Conservation (phyloP, 2,329 filamentous ascomycete species). For the Botrytis medusae region DNA sequence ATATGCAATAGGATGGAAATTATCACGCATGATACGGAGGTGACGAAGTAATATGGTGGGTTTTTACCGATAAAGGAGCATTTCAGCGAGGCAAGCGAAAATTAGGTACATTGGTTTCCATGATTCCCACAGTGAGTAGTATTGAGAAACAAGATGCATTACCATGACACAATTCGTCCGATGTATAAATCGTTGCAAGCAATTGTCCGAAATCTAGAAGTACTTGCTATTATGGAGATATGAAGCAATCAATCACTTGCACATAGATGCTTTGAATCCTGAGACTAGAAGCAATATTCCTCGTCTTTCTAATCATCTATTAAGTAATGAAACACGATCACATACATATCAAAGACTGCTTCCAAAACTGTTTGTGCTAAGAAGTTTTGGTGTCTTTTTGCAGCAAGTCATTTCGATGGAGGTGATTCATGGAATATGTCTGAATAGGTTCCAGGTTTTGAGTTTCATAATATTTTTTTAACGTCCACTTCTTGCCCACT, state of each 20-base stretch:
- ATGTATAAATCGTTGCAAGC: neutral
- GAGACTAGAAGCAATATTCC: neutral
- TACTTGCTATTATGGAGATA: neutral
- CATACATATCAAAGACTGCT: neutral
- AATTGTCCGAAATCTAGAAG: neutral
- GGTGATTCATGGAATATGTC: neutral
- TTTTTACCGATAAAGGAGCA: conserved; percentile 22
- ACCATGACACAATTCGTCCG: neutral
- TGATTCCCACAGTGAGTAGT: conserved; percentile 21
- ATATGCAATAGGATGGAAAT: conserved; percentile 43
- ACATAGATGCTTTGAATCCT: conserved; percentile 1
- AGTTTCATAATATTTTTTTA: neutral
- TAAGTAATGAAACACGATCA: neutral
- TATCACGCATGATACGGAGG: conserved; percentile 11
- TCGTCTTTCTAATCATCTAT: neutral
- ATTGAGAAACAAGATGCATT: conserved; percentile 15
- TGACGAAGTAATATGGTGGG: conserved; percentile 16
- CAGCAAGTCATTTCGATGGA: neutral
- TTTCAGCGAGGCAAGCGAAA: conserved; percentile 21
- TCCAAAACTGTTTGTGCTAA: neutral
- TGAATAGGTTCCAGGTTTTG: neutral
- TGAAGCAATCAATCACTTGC: conserved; percentile 6
- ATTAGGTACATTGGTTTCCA: conserved; percentile 20
- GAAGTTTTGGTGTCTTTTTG: neutral
- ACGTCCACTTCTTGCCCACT: neutral